phyloP scores from a whole-genome alignment of 805 yeast species.

The Metschnikowia chrysomelidarum region DNA sequence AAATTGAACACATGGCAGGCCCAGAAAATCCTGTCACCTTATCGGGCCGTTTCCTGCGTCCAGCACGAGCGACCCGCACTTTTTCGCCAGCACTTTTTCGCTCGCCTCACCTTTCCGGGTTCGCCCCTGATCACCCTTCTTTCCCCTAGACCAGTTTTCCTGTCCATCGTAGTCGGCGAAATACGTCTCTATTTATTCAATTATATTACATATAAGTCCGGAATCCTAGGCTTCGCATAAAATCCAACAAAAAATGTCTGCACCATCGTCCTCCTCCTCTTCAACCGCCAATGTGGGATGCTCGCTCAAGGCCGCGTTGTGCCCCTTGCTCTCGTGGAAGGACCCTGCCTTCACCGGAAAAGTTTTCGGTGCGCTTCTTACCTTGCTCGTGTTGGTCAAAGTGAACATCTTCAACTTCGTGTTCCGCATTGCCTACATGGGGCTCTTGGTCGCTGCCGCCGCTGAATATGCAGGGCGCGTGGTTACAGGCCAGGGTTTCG shows the following conservation, averaged over 20 bases:
- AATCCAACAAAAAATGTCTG: background rate
- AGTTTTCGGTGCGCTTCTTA: constrained; percentile 63
- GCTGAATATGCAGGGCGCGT: constrained; percentile 76
- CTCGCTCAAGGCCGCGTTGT: constrained; percentile 11
- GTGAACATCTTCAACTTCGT: constrained; percentile 61
- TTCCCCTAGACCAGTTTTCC: too few relatives aligned
- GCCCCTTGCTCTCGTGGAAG: constrained; percentile 64
- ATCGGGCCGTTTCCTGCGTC: too few relatives aligned
- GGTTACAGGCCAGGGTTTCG: constrained; percentile 75
- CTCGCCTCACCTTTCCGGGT: background rate
- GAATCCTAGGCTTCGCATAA: background rate
- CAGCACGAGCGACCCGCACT: too few relatives aligned
- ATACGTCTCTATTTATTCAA: constrained; percentile 5
- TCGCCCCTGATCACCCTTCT: constrained; percentile 10
- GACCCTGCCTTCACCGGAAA: constrained; percentile 76
- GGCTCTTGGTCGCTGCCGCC: constrained; percentile 60
- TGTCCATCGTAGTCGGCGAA: too few relatives aligned
- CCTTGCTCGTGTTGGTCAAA: constrained; percentile 55
- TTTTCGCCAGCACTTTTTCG: too few relatives aligned
- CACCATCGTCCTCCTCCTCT: constrained; percentile 3
- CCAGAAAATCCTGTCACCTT: too few relatives aligned
- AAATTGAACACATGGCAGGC: too few relatives aligned
- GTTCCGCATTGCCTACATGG: constrained; percentile 58
- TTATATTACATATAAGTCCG: constrained; percentile 5
- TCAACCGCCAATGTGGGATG: constrained; percentile 2